These are phyloP conservation scores for Globisporangium sylvaticum DNA, from an alignment of 352 stramenopile species.

Conservation along the genomic window DNA sequence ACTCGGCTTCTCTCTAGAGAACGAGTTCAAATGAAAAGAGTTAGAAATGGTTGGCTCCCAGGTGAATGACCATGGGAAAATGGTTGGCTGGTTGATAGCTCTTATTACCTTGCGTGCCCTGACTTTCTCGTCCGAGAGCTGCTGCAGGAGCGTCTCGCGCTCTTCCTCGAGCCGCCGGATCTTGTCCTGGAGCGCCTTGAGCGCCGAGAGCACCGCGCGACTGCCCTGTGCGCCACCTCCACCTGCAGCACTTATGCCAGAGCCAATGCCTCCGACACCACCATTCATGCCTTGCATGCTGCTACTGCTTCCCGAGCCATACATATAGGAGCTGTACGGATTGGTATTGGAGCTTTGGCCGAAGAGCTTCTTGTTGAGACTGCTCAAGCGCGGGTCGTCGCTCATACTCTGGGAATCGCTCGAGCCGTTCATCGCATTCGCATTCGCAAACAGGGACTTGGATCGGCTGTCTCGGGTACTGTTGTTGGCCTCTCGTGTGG, in stretches of 20 bases:
- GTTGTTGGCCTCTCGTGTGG: conserved; percentile 6
- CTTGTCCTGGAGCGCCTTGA: conserved; percentile 82
- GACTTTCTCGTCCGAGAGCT: conserved; percentile 61
- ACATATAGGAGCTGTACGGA: not conserved
- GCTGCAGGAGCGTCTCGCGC: conserved; percentile 43
- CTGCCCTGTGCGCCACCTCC: conserved; percentile 41
- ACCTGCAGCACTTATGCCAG: not conserved
- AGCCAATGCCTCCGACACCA: not conserved
- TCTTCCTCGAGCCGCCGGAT: conserved; percentile 67
- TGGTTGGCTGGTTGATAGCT: not conserved
- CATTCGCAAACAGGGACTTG: conserved; percentile 13
- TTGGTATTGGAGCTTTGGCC: not conserved
- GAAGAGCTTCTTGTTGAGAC: conserved; percentile 33
- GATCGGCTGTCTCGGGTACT: conserved; percentile 7
- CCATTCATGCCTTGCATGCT: conserved; percentile 7
- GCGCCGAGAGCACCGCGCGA: conserved; percentile 59
- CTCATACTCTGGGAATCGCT: not conserved
- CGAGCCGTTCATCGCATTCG: conserved; percentile 1
- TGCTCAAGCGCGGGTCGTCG: conserved; percentile 15
- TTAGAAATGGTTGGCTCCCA: not conserved
- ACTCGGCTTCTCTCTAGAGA: conserved; percentile 39
- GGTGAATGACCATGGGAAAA: not conserved
- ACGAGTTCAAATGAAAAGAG: not conserved
- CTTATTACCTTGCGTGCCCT: conserved; percentile 38
- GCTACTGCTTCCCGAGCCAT: not conserved